Evolutionary conservation across 257 asterid species (phyloP), one percentile per base, ranked within the genome.

Genomic region (Solanum pennellii): DNA sequence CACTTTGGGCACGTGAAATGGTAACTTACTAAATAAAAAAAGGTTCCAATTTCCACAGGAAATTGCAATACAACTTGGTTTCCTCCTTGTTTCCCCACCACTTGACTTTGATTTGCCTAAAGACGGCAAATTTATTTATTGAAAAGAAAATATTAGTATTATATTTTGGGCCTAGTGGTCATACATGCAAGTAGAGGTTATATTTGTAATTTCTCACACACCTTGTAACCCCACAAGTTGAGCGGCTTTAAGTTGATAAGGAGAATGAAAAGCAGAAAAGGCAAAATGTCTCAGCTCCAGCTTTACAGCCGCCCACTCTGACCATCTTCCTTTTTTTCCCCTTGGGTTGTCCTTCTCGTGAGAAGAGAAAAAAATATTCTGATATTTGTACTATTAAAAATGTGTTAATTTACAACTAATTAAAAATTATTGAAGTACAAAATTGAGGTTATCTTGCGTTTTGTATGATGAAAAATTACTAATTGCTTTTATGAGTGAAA

Each of bases 261-360:
- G 52, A 23, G 39, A 49, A 76, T 87, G 87, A 87, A 74, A 89
- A 89, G 87, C 42, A 23, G 39, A 49, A 76, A 69, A 25, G 73
- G 84, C 37, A 18, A 31, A 72, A 16, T 60, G 87, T 71, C 88
- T 85, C 85, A 18, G 42, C 83, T 65, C 87, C 90, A 77, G 89
- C 83, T 71, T 84, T 62, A 84, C 65, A 87, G 91, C 91, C 92
- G 91, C 92, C 92, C 86, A 39, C 23, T 86, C 88, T 88, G 92
- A 90, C 92, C 91, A n/a, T 83, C 76, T 42, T 31, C 68, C 35
- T 73, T 31, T 37, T 73, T 72, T 44, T 39, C 73, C 13, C 42
- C 18, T 72, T 37, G 39, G 85, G 62, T 56, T 16, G 45, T 31
- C 79, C 35, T 65, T 76, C 29, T 68, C 18, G 20, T 5, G 56